Evolutionary conservation across 306 rosid genomes (phyloP).

Genomic region (Cicer pinnatifidum): DNA sequence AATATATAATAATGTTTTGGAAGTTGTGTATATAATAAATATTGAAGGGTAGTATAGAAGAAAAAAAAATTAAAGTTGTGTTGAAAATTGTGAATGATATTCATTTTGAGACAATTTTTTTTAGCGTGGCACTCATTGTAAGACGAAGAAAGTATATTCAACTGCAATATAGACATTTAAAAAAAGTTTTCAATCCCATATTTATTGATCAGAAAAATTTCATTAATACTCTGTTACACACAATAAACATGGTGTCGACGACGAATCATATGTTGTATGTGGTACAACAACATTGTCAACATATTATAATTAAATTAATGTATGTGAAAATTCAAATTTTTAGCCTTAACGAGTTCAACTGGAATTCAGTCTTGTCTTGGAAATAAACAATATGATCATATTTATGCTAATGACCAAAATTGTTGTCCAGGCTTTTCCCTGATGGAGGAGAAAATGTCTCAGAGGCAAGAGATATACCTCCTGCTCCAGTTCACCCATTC

Average conservation of each 20-base stretch:
- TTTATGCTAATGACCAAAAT: conserved; percentile 17
- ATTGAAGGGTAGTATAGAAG: too few species aligned
- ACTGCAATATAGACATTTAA: not conserved
- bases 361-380: conserved; percentile 5
- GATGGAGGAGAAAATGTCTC: conserved; percentile 62
- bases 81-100: too few species aligned
- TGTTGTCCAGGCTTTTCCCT: conserved; percentile 70
- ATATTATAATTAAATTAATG: not conserved
- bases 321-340: conserved; percentile 1
- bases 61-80: too few species aligned
- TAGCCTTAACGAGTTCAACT: not conserved
- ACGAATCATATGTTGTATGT: not conserved
- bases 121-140: too few species aligned
- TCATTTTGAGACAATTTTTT: too few species aligned
- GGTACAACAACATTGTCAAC: not conserved
- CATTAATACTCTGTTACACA: not conserved
- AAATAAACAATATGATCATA: conserved; percentile 24
- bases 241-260: not conserved
- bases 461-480: conserved; percentile 58
- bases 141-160: not conserved
- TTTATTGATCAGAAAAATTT: not conserved
- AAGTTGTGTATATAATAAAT: too few species aligned
- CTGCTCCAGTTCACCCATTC: conserved; percentile 90
- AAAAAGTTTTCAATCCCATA: not conserved
- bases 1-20: too few species aligned